These are phyloP conservation scores for Podaxis sp. DNA, from an alignment of 768 basidiomycete genomes.

Conservation along the genomic window DNA sequence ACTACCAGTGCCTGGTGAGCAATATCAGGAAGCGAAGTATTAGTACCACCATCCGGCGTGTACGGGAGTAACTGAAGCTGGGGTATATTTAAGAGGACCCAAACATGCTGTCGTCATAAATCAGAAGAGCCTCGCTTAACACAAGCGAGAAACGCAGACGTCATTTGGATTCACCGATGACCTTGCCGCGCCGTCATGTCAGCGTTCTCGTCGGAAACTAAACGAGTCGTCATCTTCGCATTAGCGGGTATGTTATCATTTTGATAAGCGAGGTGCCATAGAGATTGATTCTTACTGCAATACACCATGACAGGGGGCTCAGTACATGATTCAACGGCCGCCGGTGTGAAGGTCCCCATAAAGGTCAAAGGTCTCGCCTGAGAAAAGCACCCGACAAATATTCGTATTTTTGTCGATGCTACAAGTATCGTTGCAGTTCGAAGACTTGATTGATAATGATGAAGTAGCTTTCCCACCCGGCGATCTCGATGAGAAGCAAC, in stretches of 20 bases:
- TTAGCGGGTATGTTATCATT: neutral
- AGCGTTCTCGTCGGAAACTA: constrained; percentile 13
- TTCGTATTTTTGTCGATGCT: too few species aligned
- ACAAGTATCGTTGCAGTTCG: too few species aligned
- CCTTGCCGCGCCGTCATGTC: neutral
- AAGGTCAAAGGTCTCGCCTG: too few species aligned
- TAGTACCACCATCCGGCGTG: neutral
- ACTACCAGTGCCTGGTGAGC: neutral
- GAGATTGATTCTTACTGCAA: neutral
- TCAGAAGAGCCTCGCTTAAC: constrained; percentile 11
- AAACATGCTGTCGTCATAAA: constrained; percentile 1
- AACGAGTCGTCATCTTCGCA: constrained; percentile 9
- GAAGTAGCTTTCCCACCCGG: too few species aligned
- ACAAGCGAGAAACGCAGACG: constrained; percentile 12
- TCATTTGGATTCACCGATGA: neutral
- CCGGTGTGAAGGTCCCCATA: too few species aligned
- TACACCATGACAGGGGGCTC: neutral
- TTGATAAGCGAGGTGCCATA: constrained; percentile 11
- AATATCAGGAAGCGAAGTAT: constrained; percentile 3
- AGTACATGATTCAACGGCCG: neutral
- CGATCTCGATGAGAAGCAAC: too few species aligned
- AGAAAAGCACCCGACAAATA: too few species aligned
- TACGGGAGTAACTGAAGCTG: constrained; percentile 8
- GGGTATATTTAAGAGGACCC: neutral
- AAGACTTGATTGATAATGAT: too few species aligned